Evolutionary conservation across 192 early-diverging fungal genomes (phyloP), one percentile per base, ranked within the genome.

Genomic region (Mortierella alpina): DNA sequence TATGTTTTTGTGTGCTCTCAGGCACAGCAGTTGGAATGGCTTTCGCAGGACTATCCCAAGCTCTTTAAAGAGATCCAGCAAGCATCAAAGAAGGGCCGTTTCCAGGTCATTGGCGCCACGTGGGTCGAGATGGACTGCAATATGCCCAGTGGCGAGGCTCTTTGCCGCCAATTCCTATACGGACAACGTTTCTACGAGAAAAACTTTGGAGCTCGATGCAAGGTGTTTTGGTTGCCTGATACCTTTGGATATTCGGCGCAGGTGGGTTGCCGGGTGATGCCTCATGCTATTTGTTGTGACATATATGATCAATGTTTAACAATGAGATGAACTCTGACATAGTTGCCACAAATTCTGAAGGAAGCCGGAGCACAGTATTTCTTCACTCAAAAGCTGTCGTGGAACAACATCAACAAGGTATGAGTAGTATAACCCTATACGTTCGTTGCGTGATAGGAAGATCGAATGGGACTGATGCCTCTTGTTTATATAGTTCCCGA

Each of bases 81-180:
- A 7, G 91, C 92, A 65, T 85, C 86, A 64, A 87, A 91, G 64
- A 74, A 73, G 1, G 96, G 94, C 0, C 91, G 93, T 79, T 99
- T 99, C 77, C 87, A 97, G 53, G 95, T 95, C 7, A 96, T 98
- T 63, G 98, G 98, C 39, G 95, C 93, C 68, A 95, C 96, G 22
- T 99, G 96, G 97, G 90, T 98, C 13, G 98, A 99, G 80, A 99
- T 98, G 96, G 98, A 99, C 84, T 94, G 93, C 84, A 99, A 99
- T 86, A 84, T 99, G 50, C 98, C 98, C 6, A 94, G 92, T 48
- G 98, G 98, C n/a, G 98, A 99, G 81, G 90, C 95, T 4, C 77
- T 99, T 44, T 92, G 90, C 60, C 89, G 98, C 15, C 98, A 99
- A 81, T 97, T 99, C 85, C 80, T 99, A 18, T 94, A 96, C 48